Conservation (phyloP, 441 rosid genomes). For the Breynia disticha region DNA sequence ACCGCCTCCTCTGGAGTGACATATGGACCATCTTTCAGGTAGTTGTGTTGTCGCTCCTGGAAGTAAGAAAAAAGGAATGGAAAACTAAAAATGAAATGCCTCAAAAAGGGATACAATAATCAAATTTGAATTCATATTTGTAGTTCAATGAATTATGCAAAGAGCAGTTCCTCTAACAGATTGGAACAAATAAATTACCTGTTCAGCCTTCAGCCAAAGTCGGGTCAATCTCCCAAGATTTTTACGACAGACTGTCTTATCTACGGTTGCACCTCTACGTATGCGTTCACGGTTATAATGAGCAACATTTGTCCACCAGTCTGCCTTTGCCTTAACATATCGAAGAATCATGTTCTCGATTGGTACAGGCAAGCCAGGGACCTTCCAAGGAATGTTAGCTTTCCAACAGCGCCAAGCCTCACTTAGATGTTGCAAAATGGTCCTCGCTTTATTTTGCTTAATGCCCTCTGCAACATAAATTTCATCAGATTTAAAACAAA, state of each 20-base stretch:
- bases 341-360: slow-evolving; percentile 97
- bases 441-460: slow-evolving; percentile 88
- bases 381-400: slow-evolving; percentile 99
- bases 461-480: slow-evolving; percentile 68
- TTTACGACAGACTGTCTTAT: slow-evolving; percentile 95
- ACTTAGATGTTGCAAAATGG: slow-evolving; percentile 93
- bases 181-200: slow-evolving; percentile 28
- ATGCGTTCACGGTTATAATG: slow-evolving; percentile 98
- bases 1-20: slow-evolving; percentile 99
- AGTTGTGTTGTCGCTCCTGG: slow-evolving; percentile 94
- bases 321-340: slow-evolving; percentile 94
- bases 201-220: slow-evolving; percentile 98
- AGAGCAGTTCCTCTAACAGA: no score
- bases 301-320: slow-evolving; percentile 99
- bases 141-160: no score
- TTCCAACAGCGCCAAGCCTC: slow-evolving; percentile 99
- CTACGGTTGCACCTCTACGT: slow-evolving; percentile 97
- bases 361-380: slow-evolving; percentile 96
- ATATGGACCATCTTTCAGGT: slow-evolving; percentile 97
- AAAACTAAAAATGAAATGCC: not conserved
- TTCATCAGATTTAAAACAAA: slow-evolving; percentile 2
- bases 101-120: not conserved
- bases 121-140: no score
- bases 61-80: slow-evolving; percentile 5
- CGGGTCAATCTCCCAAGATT: slow-evolving; percentile 96